These are phyloP conservation scores for Amanita subjunquillea DNA, from an alignment of 768 basidiomycete genomes.

Conservation along the genomic window DNA sequence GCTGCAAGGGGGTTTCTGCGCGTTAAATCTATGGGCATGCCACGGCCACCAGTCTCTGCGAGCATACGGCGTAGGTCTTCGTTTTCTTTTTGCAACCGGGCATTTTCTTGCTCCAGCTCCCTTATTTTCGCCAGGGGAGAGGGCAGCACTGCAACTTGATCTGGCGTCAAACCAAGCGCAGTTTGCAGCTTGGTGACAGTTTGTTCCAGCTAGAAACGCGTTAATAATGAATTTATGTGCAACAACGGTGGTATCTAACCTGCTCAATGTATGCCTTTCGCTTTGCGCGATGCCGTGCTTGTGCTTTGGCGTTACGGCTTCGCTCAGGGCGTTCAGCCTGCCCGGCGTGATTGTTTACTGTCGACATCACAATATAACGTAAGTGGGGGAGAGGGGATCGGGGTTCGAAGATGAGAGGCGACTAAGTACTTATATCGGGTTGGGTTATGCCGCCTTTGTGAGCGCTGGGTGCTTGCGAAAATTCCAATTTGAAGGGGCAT, in stretches of 20 bases:
- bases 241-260: conserved; percentile 28
- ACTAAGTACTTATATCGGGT: conserved; percentile 30
- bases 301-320: conserved; percentile 81
- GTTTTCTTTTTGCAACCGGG: conserved; percentile 58
- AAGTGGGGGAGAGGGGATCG: conserved; percentile 39
- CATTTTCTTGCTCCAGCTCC: conserved; percentile 77
- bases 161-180: conserved; percentile 59
- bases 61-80: conserved; percentile 66
- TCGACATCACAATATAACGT: conserved; percentile 49
- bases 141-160: conserved; percentile 65
- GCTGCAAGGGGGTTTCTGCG: conserved; percentile 36
- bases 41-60: conserved; percentile 29
- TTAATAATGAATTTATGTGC: not conserved
- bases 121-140: conserved; percentile 68
- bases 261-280: conserved; percentile 91
- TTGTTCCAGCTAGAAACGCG: conserved; percentile 55
- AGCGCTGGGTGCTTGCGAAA: conserved; percentile 25
- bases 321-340: conserved; percentile 65
- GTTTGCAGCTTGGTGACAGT: conserved; percentile 81
- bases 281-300: conserved; percentile 85
- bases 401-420: conserved; percentile 33
- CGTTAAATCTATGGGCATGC: conserved; percentile 28
- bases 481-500: conserved; percentile 18
- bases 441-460: conserved; percentile 12
- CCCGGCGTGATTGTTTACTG: conserved; percentile 45